Evolutionary conservation across 164 flowering plant species (phyloP).

Genomic region (Vitis amurensis): DNA sequence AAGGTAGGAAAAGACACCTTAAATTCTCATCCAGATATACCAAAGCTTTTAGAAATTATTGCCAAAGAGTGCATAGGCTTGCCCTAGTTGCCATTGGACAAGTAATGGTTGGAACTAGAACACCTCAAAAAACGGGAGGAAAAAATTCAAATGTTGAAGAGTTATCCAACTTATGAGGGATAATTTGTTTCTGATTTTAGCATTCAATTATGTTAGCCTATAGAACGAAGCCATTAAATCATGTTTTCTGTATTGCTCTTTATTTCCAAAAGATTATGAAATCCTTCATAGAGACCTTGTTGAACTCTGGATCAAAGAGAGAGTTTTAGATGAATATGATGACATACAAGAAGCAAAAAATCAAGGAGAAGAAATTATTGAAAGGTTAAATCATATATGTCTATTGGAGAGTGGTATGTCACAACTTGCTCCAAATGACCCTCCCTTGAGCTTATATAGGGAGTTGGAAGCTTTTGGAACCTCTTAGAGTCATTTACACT

Average conservation of each 20-base stretch:
- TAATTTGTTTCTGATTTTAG: neutral
- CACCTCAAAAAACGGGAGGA: conserved; percentile 9
- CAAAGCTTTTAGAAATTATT: neutral
- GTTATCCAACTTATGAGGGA: conserved; percentile 5
- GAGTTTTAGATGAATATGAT: conserved; percentile 10
- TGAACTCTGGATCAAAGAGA: conserved; percentile 17
- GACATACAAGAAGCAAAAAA: conserved; percentile 1
- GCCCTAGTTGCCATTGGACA: conserved; percentile 11
- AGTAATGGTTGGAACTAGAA: conserved; percentile 11
- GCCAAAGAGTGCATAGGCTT: conserved; percentile 17
- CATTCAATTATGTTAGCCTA: conserved; percentile 15
- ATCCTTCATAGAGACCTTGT: neutral
- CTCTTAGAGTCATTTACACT: no score
- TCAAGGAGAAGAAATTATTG: conserved; percentile 6
- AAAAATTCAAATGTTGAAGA: neutral
- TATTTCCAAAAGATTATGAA: conserved; percentile 11
- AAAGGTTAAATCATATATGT: neutral
- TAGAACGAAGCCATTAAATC: neutral
- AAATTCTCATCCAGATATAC: conserved; percentile 11
- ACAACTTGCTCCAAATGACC: no score
- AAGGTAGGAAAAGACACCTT: conserved; percentile 16
- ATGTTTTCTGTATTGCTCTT: conserved; percentile 13
- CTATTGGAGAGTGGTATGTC: neutral
- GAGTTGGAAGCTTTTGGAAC: no score
- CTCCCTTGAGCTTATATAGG: no score